phyloP scores from a whole-genome alignment of 768 basidiomycete species.

The Arthromyces matolae region DNA sequence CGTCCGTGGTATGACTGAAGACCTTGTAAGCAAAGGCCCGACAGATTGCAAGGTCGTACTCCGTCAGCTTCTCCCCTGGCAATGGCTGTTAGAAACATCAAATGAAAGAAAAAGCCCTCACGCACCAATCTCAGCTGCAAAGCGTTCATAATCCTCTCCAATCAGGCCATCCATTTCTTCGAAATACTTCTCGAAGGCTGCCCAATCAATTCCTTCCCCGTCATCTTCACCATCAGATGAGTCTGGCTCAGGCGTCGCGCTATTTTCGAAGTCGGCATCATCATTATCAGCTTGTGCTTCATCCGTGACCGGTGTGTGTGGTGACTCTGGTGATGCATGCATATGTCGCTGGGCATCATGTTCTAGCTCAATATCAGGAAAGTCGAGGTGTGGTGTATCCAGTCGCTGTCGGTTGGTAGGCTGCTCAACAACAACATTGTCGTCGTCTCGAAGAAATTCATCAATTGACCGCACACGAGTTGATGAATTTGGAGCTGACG shows the following conservation, averaged over 20 bases:
- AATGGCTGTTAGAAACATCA: background rate
- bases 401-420: too few relatives aligned
- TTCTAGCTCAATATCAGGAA: too few relatives aligned
- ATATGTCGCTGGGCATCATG: too few relatives aligned
- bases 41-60: constrained; percentile 23
- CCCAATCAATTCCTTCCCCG: background rate
- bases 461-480: background rate
- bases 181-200: background rate
- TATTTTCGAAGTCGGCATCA: background rate
- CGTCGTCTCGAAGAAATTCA: too few relatives aligned
- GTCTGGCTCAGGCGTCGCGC: background rate
- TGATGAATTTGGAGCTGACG: background rate
- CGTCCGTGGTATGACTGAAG: background rate
- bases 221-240: background rate
- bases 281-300: background rate
- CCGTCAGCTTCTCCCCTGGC: constrained; percentile 19
- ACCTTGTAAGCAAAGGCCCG: constrained; percentile 6
- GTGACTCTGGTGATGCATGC: too few relatives aligned
- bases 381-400: too few relatives aligned
- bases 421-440: too few relatives aligned
- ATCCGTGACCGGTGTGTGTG: too few relatives aligned
- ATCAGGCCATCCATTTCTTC: constrained; percentile 5
- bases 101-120: background rate
- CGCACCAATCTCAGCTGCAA: constrained; percentile 17
- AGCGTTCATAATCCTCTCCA: constrained; percentile 16